Base-by-base conservation (phyloP, 345 rosid species). In the Eutrema japonicum region DNA sequence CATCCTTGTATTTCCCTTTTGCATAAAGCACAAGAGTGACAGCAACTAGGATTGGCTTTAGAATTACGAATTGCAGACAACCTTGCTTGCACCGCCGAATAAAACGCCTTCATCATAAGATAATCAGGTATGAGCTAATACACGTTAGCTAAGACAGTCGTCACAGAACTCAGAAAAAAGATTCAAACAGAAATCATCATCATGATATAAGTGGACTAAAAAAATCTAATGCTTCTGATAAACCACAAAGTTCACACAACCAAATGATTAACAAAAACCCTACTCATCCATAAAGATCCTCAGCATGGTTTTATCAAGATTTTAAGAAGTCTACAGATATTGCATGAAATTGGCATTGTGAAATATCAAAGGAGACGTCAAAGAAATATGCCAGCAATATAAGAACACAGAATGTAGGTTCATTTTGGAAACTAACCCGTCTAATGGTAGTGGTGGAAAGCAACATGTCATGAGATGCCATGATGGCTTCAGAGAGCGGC, bases 31-130 rank as follows among this genome's bases (percentile, higher is more conserved):
- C 72, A 58, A 96, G 89, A 6, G 98, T 96, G 68, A 86, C 89
- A 68, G 86, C 96, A 72, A 87, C 98, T 77, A 96, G 82, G 77
- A 92, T 77, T 43, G 98, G 99, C 87, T 96, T 96, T 70, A 92
- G 81, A 75, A 96, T 90, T 72, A 96, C 98, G 89, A 96, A 96
- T 64, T 96, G 99, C 77, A 96, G 70, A 78, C 99, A 92, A 37
- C 99, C 99, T 81, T 96, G 99, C 85, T 96, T 96, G 82, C 99
- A 92, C 67, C 94, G 89, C 68, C 98, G 88, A 54, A 92, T 96
- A 78, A 96, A 96, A 53, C 97, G 92, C 84, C 99, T 96, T 77
- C 64, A 75, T 50, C 14, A 65, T 49, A 53, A 73, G 37, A 62
- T 64, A 11, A 38, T 40, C 69, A 22, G 38, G 51, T 7, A 40